Base-by-base conservation (phyloP, 2,329 filamentous ascomycete species). In the Peltaster fructicola region DNA sequence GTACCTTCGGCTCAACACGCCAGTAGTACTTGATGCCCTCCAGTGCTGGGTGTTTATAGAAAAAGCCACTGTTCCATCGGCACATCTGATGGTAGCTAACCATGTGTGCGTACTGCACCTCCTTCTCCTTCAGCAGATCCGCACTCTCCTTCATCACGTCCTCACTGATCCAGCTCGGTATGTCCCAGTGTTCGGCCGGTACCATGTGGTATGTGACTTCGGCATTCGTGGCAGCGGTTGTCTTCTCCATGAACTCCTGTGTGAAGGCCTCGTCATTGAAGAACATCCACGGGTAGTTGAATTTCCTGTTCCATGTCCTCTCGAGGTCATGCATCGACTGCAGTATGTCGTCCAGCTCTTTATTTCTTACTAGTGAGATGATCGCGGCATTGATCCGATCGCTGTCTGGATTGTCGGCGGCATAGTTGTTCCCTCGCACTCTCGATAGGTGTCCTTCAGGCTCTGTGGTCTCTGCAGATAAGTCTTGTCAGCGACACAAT, bases 271-370 rank as follows among this genome's bases (percentile, higher is more conserved):
- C 73, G 45, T 98, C 85, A 55, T 98, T 98, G 65, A 98, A 90
- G 52, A 98, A 98, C 6, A 82, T 93, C 81, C 88, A 98, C 0
- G 88, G 88, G 48, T 98, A 98, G 59, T 98, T 98, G 68, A 95
- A 98, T 48, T 98, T 98, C 61, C 70, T 63, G 46, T 98, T 98
- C 82, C 84, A 98, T 1, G 85, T 95, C 37, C 76, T 61, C 56
- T 98, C 88, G 31, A 98, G 63, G 45, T 98, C 85, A 27, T 56
- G 55, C 80, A 98, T 98, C 14, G 82, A 81, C 46, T 74, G 68
- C 14, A 95, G 59, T 61, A 98, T 77, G 22, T 75, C 78, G 12
- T 70, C 56, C 14, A 93, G 57, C 58, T 98, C 88, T 47, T 79
- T 72, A 45, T 98, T 98, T 33, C 88, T 74, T 28, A 98, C 88